These are phyloP conservation scores for Parascedosporium putredinis DNA, from an alignment of 2,329 filamentous ascomycete species.

Conservation along the genomic window DNA sequence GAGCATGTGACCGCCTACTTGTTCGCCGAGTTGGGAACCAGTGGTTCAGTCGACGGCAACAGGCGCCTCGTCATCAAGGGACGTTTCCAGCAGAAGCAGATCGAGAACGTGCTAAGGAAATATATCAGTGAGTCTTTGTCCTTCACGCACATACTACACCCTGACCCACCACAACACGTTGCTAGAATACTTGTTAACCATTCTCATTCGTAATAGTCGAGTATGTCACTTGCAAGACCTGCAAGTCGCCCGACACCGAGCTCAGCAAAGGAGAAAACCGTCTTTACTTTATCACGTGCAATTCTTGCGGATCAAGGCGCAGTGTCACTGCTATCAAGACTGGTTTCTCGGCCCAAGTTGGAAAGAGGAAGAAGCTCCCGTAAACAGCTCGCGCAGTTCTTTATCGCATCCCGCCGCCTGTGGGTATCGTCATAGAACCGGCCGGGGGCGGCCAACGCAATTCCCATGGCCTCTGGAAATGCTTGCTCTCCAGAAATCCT, in stretches of 20 bases:
- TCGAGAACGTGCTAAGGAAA: constrained; percentile 91
- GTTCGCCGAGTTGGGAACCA: constrained; percentile 96
- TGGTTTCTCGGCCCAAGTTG: constrained; percentile 98
- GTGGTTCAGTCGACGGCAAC: constrained; percentile 86
- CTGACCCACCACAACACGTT: background rate
- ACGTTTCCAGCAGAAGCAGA: constrained; percentile 99
- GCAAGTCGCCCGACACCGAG: constrained; percentile 86
- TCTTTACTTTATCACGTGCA: constrained; percentile 97
- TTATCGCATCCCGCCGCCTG: background rate
- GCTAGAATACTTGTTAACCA: constrained; percentile 18
- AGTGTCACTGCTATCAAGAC: constrained; percentile 98
- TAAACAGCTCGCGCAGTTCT: constrained; percentile 33
- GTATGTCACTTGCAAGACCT: constrained; percentile 99
- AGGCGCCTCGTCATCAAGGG: constrained; percentile 96
- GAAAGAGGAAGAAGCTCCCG: constrained; percentile 89
- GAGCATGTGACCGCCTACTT: constrained; percentile 96
- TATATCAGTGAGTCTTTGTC: constrained; percentile 69
- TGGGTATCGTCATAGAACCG: background rate
- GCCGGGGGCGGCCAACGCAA: background rate
- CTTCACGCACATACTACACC: background rate
- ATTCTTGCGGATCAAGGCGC: constrained; percentile 67
- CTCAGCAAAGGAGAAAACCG: constrained; percentile 98
- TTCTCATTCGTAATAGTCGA: constrained; percentile 47
- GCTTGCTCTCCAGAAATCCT: background rate
- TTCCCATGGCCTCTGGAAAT: background rate